Evolutionary conservation across 306 rosid genomes (phyloP), one percentile per base, ranked within the genome.

Genomic region (Albizia julibrissin): DNA sequence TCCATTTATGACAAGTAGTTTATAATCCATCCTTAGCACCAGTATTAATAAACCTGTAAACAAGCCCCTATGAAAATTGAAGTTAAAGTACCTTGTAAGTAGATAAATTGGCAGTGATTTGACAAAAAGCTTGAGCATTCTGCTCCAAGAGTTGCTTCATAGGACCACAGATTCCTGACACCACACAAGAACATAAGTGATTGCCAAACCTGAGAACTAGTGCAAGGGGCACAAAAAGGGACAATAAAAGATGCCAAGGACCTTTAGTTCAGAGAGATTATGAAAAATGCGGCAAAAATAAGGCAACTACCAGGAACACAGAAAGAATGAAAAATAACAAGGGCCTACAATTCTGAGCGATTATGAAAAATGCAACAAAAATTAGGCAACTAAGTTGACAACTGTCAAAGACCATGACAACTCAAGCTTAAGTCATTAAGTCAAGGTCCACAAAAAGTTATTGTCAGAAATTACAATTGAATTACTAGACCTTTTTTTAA

Each of bases 131-230:
- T 81, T 87, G 96, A 75, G 92, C 87, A 89, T 95, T 95, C 88
- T 89, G 98, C 82, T 95, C 97, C 92, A 95, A 83, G 56, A 91
- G 93, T 84, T 90, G 94, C 81, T 81, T 94, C 87, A 92, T 70
- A 47, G 91, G 83, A 62, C 89, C 86, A 86, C 89, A 89, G 54
- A 90, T 78, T 82, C 95, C 99, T 87, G 91, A 87, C 75, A 76
- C 67, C 47, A 80, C 42, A 79, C 79, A 86, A 82, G 78, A 75
- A 86, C 85, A 68, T 11, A 82, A 67, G 43, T 74, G 79, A 59
- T 66, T 31, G 58, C 72, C 69, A 81, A 83, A 84, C 75, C 65
- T 26, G 31, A 54, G 29, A 69, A 83, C 49, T 26, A 31, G 68
- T 31, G 59, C 83, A 33, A 72, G 71, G 43, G 33, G 68, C 61